Evolutionary conservation across 2,329 filamentous ascomycete species (phyloP), one percentile per base, ranked within the genome.

Genomic region (Arthrobotrys iridis): DNA sequence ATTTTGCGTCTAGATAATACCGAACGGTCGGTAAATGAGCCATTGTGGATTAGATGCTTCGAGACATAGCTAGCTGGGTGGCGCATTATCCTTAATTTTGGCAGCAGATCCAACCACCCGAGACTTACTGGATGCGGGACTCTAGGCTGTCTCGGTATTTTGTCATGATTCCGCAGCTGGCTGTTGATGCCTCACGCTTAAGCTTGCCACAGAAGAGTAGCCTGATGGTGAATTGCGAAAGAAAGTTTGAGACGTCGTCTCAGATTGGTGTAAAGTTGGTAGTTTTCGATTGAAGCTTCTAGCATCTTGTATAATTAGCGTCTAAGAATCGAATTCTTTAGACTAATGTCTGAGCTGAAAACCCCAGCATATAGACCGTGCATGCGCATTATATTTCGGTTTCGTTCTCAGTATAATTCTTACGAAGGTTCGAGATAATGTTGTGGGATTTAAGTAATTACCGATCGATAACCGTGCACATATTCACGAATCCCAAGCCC

Each of bases 11-110:
- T 68, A 11, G 41, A 43, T 60, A 60, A 15, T 41, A 59, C 41
- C 52, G 50, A 68, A 68, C 65, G 65, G 65, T 68, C 65, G 55
- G 65, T 62, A 70, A 70, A 62, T 70, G 43, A 62, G 43, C 33
- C 26, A 46, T 18, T 11, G 43, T 35, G 64, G 64, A 30, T 60
- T 58, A 33, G 43, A 59, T 4, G 10, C 11, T 50, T 59, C 15
- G 43, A 62, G 55, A 45, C 45, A 70, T 30, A 52, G 18, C 3
- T 43, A n/a, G n/a, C n/a, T n/a, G n/a, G 28, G 28, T 3, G 45
- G 10, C 20, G 37, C n/a, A 22, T 18, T 18, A 13, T 37, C 26
- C 6, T 24, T 40, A 24, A 5, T 55, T 40, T 33, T 35, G 18
- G 18, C 55, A 70, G 48, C 15, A 13, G 33, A 37, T 18, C 46